Evolutionary conservation across 495 filamentous ascomycete genomes (phyloP).

Genomic region (Xylaria venustula): DNA sequence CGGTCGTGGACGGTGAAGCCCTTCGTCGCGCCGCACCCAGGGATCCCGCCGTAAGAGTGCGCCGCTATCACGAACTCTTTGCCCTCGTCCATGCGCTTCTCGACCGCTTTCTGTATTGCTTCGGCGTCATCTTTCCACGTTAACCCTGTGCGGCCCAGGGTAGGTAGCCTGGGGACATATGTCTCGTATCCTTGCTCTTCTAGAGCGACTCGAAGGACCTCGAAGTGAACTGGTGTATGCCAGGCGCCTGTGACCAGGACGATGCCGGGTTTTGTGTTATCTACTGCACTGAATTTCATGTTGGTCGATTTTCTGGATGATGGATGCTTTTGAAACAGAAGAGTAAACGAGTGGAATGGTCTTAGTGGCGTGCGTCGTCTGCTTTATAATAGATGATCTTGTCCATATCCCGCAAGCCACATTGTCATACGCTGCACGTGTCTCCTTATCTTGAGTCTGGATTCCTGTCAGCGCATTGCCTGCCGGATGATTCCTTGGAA

Average conservation of each 20-base stretch:
- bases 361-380: too few species aligned
- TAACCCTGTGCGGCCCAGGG: background rate
- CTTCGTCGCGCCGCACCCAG: constrained; percentile 19
- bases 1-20: constrained; percentile 27
- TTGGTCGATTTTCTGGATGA: background rate
- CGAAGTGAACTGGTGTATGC: constrained; percentile 14
- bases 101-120: constrained; percentile 20
- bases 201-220: constrained; percentile 5
- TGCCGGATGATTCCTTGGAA: background rate
- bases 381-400: too few species aligned
- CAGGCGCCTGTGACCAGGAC: constrained; percentile 11
- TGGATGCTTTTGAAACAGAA: background rate
- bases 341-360: too few species aligned
- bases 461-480: background rate
- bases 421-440: too few species aligned
- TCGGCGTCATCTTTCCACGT: constrained; percentile 21
- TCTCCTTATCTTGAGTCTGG: too few species aligned
- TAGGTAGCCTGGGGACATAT: constrained; percentile 10
- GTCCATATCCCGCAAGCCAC: too few species aligned
- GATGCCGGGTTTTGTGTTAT: constrained; percentile 13
- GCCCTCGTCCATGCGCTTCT: constrained; percentile 27
- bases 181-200: constrained; percentile 16
- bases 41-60: constrained; percentile 29
- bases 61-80: constrained; percentile 25
- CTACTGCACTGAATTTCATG: background rate